Base-by-base conservation (phyloP, 2,329 filamentous ascomycete genomes). In the Aspergillus thermomutatus region DNA sequence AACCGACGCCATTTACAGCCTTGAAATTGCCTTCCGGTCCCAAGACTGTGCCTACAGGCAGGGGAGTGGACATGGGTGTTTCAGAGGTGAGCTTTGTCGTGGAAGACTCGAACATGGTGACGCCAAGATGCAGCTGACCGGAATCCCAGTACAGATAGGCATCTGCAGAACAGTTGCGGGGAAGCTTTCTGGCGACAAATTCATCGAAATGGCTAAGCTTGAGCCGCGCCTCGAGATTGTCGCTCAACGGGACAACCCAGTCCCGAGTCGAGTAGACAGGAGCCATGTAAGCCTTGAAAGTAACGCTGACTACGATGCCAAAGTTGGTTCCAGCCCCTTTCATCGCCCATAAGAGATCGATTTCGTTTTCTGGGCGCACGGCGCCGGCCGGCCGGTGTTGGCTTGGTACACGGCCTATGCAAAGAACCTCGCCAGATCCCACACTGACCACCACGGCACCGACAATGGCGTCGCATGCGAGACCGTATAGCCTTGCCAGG, bases 281-380 rank as follows among this genome's bases (percentile, higher is more conserved):
- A 58, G 79, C 78, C 9, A 65, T 7, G 54, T 67, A 79, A 3
- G 82, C 67, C 57, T 74, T 78, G 70, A 87, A 83, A 11, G 69
- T 75, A 6, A 85, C 77, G 61, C 78, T 83, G 62, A 82, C 46
- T 1, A 86, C 75, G 50, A 87, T 81, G 31, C 83, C 82, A 65
- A 86, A 79, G 63, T 86, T 86, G 2, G 79, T 84, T 0, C 83
- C 83, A 1, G 82, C 83, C 1, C 84, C 84, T 75, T 76, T 83
- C 0, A 86, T 64, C 0, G 80, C 83, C 83, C 83, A 87, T 49
- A 87, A 60, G 0, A 86, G 59, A 50, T 84, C 80, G 0, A 17
- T n/a, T 57, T 83, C 81, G 28, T 81, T 76, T n/a, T 78, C 65
- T 0, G 77, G 75, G 25, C 73, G 74, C 11, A 79, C 56, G 0